Conservation (phyloP, 1,284 basidiomycete genomes). For the Fomitopsis pinicola region DNA sequence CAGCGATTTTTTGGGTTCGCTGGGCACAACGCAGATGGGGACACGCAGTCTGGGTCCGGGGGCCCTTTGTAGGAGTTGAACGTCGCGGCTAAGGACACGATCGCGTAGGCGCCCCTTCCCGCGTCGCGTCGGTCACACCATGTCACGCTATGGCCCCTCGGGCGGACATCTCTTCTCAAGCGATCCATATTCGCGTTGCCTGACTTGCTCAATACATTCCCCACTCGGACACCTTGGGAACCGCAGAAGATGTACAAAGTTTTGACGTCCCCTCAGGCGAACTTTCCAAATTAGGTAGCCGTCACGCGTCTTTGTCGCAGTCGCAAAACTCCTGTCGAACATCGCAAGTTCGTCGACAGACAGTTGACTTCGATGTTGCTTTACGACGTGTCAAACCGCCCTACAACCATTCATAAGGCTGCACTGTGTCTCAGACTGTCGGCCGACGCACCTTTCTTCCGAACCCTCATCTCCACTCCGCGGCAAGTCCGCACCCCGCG, state of each 20-base stretch:
- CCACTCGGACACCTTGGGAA: neutral
- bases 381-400: neutral
- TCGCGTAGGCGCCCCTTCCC: neutral
- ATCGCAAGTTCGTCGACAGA: too few species aligned
- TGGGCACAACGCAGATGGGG: too few species aligned
- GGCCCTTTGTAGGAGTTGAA: too few species aligned
- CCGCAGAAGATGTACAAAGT: neutral
- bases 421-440: neutral
- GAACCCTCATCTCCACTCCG: neutral
- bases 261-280: neutral
- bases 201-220: neutral
- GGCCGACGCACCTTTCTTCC: neutral
- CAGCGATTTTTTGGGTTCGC: too few species aligned
- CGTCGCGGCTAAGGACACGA: neutral
- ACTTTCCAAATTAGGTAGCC: neutral
- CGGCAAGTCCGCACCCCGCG: too few species aligned
- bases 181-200: neutral
- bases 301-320: neutral
- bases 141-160: neutral
- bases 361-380: neutral
- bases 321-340: too few species aligned
- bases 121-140: neutral
- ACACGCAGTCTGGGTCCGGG: too few species aligned
- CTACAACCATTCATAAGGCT: neutral
- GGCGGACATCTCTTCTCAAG: neutral